A percentile compares a stretch with the other conserved stretches of the same genome.
Evolutionary conservation across 176 grass and related monocot genomes (phyloP).

Genomic region (Triticum monococcum): DNA sequence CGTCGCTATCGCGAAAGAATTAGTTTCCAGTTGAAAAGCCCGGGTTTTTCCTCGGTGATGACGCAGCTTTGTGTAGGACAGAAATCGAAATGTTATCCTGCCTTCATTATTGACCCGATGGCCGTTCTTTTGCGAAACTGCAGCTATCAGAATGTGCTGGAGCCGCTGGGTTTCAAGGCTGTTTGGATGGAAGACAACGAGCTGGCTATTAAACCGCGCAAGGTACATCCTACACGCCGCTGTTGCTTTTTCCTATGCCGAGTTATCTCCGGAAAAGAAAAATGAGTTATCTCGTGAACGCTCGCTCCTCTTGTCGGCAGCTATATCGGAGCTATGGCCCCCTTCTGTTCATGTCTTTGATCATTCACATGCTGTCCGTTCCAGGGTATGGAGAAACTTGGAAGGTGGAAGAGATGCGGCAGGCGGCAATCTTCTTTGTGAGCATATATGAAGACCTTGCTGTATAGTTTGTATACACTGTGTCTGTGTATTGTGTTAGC

Average conservation of each 20-base stretch:
- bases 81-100: neutral
- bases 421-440: slow-evolving; percentile 37
- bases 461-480: neutral
- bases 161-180: slow-evolving; percentile 64
- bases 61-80: slow-evolving; percentile 24
- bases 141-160: slow-evolving; percentile 69
- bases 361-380: slow-evolving; percentile 13
- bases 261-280: neutral
- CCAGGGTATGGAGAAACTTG: slow-evolving; percentile 71
- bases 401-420: slow-evolving; percentile 57
- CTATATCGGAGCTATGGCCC: neutral
- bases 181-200: slow-evolving; percentile 71
- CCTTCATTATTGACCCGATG: neutral
- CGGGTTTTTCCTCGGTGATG: slow-evolving; percentile 1
- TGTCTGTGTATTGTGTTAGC: neutral
- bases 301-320: neutral
- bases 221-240: slow-evolving; percentile 25
- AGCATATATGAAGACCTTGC: neutral
- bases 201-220: slow-evolving; percentile 62
- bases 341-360: neutral
- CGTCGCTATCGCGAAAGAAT: neutral
- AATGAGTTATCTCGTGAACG: neutral
- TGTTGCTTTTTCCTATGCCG: neutral
- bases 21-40: slow-evolving; percentile 11
- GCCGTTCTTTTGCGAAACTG: slow-evolving; percentile 22